phyloP scores from a whole-genome alignment of 2,329 filamentous ascomycete species.

The Xylogone sp. region DNA sequence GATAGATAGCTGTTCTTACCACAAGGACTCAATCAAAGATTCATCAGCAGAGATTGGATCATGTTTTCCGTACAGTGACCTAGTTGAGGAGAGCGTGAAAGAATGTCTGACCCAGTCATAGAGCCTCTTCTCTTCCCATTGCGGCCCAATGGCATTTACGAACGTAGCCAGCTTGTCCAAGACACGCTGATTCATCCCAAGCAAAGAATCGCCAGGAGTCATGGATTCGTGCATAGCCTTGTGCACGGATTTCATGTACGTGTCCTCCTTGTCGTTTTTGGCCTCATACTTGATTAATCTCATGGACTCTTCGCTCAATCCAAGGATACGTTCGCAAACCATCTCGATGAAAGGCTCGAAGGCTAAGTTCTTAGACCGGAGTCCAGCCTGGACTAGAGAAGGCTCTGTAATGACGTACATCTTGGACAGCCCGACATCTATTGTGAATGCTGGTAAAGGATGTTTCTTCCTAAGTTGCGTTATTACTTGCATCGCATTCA shows the following conservation, averaged over 20 bases:
- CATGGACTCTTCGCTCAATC: slow-evolving; percentile 28
- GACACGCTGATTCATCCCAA: slow-evolving; percentile 32
- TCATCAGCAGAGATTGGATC: slow-evolving; percentile 37
- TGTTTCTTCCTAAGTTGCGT: slow-evolving; percentile 19
- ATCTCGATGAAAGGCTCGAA: slow-evolving; percentile 39
- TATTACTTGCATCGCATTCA: no score
- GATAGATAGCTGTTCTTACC: slow-evolving; percentile 21
- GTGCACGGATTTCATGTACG: slow-evolving; percentile 30
- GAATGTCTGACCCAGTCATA: slow-evolving; percentile 35
- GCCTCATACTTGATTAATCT: slow-evolving; percentile 25
- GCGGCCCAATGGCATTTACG: slow-evolving; percentile 22
- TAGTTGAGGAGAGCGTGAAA: slow-evolving; percentile 34
- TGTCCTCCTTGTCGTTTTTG: slow-evolving; percentile 25
- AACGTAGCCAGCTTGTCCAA: slow-evolving; percentile 29
- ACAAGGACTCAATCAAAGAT: slow-evolving; percentile 34
- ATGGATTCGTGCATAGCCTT: slow-evolving; percentile 33
- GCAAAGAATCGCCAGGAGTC: slow-evolving; percentile 29
- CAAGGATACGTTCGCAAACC: slow-evolving; percentile 34
- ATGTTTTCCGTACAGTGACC: slow-evolving; percentile 38
- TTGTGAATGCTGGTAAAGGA: slow-evolving; percentile 34
- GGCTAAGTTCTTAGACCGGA: slow-evolving; percentile 36
- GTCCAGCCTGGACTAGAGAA: slow-evolving; percentile 32
- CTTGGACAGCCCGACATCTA: slow-evolving; percentile 40
- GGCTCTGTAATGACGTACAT: slow-evolving; percentile 42
- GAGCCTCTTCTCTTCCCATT: slow-evolving; percentile 31